A percentile compares a stretch with the other conserved stretches of the same genome.
Conservation (phyloP, 2,329 filamentous ascomycete species). For the Drechslerella dactyloides region DNA sequence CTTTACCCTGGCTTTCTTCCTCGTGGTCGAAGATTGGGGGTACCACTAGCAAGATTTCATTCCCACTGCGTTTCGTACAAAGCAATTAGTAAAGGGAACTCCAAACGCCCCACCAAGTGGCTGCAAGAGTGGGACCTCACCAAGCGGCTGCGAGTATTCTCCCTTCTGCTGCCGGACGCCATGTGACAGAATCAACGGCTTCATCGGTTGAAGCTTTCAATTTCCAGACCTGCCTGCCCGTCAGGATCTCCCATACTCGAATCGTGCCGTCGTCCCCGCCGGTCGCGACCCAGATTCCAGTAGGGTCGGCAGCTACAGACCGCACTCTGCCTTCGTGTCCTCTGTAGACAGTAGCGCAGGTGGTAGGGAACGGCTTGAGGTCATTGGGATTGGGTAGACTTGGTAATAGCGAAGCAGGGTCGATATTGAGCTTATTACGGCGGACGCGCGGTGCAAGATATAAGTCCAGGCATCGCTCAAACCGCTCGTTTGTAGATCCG, state of each 20-base stretch:
- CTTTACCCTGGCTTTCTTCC: conserved; percentile 74
- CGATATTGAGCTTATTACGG: conserved; percentile 94
- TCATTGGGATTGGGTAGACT: conserved; percentile 93
- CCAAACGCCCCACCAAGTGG: conserved; percentile 17
- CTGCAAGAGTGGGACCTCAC: conserved; percentile 49
- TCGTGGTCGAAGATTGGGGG: conserved; percentile 75
- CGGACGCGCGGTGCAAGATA: conserved; percentile 92
- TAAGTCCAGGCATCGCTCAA: conserved; percentile 91
- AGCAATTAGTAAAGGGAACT: conserved; percentile 39
- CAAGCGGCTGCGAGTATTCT: conserved; percentile 82
- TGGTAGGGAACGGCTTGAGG: conserved; percentile 90
- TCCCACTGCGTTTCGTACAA: conserved; percentile 62
- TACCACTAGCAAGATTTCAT: conserved; percentile 83
- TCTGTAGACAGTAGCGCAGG: conserved; percentile 82
- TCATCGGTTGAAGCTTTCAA: conserved; percentile 75
- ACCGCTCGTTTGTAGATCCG: conserved; percentile 89
- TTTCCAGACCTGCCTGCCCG: conserved; percentile 86
- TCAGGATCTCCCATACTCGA: conserved; percentile 84
- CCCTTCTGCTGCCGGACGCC: conserved; percentile 83
- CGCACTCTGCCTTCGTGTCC: conserved; percentile 90
- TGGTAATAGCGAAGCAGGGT: conserved; percentile 87
- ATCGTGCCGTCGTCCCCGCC: conserved; percentile 94
- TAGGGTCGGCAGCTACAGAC: conserved; percentile 81
- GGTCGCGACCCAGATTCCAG: conserved; percentile 83
- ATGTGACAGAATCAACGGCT: conserved; percentile 83